These are phyloP conservation scores for Cladosporium sp. DNA, from an alignment of 2,329 filamentous ascomycete species.

Conservation along the genomic window DNA sequence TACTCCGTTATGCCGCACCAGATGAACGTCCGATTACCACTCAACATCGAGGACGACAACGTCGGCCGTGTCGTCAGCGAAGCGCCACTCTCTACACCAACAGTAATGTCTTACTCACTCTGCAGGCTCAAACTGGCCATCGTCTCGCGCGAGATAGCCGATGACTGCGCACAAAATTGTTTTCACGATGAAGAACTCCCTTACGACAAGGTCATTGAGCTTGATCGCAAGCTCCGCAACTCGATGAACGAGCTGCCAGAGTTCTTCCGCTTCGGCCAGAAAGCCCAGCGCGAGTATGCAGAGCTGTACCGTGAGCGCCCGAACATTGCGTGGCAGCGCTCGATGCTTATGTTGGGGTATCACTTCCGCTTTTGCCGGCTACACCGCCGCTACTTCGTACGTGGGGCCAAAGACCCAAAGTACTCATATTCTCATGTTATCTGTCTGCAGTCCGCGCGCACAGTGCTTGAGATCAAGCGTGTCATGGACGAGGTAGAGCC, in stretches of 20 bases:
- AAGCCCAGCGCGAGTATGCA: neutral
- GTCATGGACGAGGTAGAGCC: conserved; percentile 7
- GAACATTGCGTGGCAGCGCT: neutral
- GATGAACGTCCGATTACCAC: neutral
- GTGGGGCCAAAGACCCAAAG: neutral
- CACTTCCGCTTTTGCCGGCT: conserved; percentile 2
- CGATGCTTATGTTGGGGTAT: neutral
- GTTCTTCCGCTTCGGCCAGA: conserved; percentile 5
- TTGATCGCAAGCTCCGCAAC: neutral
- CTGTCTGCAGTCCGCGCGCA: conserved; percentile 4
- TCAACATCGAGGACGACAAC: neutral
- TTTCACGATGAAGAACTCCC: neutral
- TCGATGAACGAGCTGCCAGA: neutral
- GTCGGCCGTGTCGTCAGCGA: neutral
- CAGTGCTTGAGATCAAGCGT: conserved; percentile 5
- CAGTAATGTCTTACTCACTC: conserved; percentile 1
- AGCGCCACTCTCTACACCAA: neutral
- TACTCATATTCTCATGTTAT: conserved; percentile 7
- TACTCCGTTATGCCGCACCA: conserved; percentile 1
- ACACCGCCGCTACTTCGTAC: neutral
- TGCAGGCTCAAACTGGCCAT: neutral
- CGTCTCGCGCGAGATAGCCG: neutral
- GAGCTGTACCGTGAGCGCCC: neutral
- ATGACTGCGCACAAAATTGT: neutral
- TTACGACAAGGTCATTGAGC: conserved; percentile 1